phyloP scores from a whole-genome alignment of 345 rosid species.

The Turritis glabra region DNA sequence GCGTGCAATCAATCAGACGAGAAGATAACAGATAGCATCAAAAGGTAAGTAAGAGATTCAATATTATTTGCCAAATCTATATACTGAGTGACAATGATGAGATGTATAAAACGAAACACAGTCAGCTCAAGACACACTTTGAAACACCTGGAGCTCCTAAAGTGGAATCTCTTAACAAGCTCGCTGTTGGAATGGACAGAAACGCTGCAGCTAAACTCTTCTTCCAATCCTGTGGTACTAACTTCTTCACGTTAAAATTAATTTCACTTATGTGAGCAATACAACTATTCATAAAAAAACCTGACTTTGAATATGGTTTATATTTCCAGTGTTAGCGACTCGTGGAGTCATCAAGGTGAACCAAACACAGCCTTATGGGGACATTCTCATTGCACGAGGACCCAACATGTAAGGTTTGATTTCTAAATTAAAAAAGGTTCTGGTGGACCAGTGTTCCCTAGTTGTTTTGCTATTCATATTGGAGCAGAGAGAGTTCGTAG shows the following conservation, averaged over 20 bases:
- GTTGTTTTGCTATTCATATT: conserved; percentile 4
- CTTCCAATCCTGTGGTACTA: conserved; percentile 79
- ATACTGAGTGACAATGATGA: background rate
- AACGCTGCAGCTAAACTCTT: conserved; percentile 81
- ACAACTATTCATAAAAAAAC: background rate
- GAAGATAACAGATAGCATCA: conserved; percentile 66
- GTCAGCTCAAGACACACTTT: conserved; percentile 78
- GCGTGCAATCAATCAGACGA: conserved; percentile 47
- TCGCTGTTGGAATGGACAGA: conserved; percentile 67
- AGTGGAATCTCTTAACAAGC: conserved; percentile 65
- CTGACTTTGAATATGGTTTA: background rate
- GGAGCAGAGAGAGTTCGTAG: background rate
- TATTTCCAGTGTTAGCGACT: conserved; percentile 65
- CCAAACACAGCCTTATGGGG: conserved; percentile 66
- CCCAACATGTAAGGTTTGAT: conserved; percentile 47
- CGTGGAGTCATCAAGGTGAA: conserved; percentile 58
- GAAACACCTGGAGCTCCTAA: conserved; percentile 74
- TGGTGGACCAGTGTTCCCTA: background rate
- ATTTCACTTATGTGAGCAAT: background rate
- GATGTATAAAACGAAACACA: conserved; percentile 36
- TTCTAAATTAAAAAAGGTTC: conserved; percentile 5
- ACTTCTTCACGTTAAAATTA: background rate
- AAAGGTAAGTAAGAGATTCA: conserved; percentile 58
- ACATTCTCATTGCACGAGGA: conserved; percentile 72
- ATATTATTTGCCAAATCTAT: background rate